Base-by-base conservation (phyloP, 305 asterid genomes). In the Ajuga reptans region DNA sequence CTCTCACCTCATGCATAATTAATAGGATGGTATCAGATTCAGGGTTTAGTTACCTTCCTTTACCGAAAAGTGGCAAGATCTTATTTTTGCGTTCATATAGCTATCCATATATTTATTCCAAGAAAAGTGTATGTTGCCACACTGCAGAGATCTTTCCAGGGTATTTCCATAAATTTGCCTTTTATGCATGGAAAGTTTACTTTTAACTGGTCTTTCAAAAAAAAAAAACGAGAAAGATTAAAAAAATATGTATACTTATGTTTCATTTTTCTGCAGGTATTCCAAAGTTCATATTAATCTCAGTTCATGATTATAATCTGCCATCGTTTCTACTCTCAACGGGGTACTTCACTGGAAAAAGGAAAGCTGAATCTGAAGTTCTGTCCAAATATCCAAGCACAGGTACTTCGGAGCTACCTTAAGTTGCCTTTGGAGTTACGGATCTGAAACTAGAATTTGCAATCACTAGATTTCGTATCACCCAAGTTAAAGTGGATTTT, bases 321-420 rank as follows among this genome's bases (percentile, higher is more conserved):
- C 97, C 99, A 8, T 77, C 93, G 5, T 93, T 93, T 79, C 76
- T 90, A 69, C 89, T 90, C 52, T 62, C 87, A 54, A 75, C 85
- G 8, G 91, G 95, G 31, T 93, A 93, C 85, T 91, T 91, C 84
- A 83, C 82, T 0, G 99, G 99, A 57, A 93, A 93, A 82, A 87
- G 97, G 80, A 93, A 87, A 84, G 99, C 99, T 55, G 99, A 91
- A 83, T 86, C 96, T 15, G 96, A 91, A 85, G 91, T 93, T 84
- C 88, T 87, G 31, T 85, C 95, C 60, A 93, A 91, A 81, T 93
- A 77, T 84, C 96, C 97, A 15, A 71, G 45, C 70, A 82, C 96
- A 74, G 99, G 98, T 93, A 70, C 59, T 41, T 11, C 11, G 1
- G 52, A 51, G 11, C 64, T 56, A 21, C 54, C 33, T 45, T 15